phyloP scores from a whole-genome alignment of 1,139 yeast species.

The Suhomyces chickasaworum region DNA sequence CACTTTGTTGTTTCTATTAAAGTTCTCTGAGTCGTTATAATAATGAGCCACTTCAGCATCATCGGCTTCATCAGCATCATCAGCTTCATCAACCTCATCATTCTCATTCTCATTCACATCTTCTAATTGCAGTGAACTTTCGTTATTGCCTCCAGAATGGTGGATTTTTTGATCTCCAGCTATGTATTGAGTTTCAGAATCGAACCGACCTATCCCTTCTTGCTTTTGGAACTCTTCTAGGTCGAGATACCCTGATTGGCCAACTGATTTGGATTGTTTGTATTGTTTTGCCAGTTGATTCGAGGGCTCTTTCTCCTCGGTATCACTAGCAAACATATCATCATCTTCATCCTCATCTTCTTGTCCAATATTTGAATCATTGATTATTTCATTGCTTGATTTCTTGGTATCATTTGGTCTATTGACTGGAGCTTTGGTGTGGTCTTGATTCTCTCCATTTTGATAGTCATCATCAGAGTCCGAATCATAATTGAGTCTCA shows the following conservation, averaged over 20 bases:
- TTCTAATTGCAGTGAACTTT: too few relatives aligned
- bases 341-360: constrained; percentile 26
- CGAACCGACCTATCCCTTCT: constrained; percentile 20
- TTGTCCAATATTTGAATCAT: too few relatives aligned
- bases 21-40: constrained; percentile 13
- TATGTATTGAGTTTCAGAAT: constrained; percentile 12
- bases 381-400: too few relatives aligned
- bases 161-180: neutral
- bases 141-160: too few relatives aligned
- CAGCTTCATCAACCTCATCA: constrained; percentile 3
- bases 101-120: too few relatives aligned
- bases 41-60: constrained; percentile 6
- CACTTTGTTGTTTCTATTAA: constrained; percentile 3
- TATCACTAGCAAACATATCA: constrained; percentile 42
- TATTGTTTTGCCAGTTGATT: neutral
- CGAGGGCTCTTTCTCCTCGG: constrained; percentile 9
- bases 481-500: constrained; percentile 35
- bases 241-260: constrained; percentile 31
- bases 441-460: constrained; percentile 5
- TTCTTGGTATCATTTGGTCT: neutral
- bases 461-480: constrained; percentile 32
- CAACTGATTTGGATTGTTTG: constrained; percentile 3
- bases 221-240: constrained; percentile 29
- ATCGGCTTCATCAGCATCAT: constrained; percentile 7
- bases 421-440: neutral